Evolutionary conservation across 2,329 filamentous ascomycete genomes (phyloP).

Genomic region (Verticillium alfalfae): DNA sequence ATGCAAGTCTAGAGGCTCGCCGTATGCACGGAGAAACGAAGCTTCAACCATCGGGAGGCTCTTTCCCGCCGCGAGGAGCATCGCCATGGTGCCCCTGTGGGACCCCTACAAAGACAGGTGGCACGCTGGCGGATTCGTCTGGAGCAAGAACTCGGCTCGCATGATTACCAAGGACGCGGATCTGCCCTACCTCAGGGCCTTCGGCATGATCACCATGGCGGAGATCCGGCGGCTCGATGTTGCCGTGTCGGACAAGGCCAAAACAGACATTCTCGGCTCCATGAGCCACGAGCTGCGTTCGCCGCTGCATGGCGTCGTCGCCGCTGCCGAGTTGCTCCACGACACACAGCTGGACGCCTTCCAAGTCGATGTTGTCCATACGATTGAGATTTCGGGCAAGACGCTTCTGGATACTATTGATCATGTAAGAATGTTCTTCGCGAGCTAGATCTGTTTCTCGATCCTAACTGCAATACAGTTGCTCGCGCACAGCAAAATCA

Average conservation of each 20-base stretch:
- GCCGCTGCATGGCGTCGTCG: constrained; percentile 52
- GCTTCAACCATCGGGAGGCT: constrained; percentile 23
- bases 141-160: constrained; percentile 26
- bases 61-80: constrained; percentile 31
- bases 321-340: constrained; percentile 43
- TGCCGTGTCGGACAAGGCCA: constrained; percentile 30
- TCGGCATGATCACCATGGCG: constrained; percentile 49
- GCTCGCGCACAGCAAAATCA: constrained; percentile 46
- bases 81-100: constrained; percentile 30
- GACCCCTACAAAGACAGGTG: constrained; percentile 25
- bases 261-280: constrained; percentile 50
- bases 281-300: constrained; percentile 53
- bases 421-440: constrained; percentile 22
- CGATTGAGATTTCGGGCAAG: constrained; percentile 41
- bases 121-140: constrained; percentile 33
- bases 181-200: constrained; percentile 34
- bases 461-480: constrained; percentile 17
- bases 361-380: constrained; percentile 37
- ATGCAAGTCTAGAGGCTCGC: constrained; percentile 3
- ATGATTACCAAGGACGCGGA: constrained; percentile 13
- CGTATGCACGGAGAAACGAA: constrained; percentile 17
- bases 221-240: constrained; percentile 42
- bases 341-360: constrained; percentile 34
- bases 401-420: constrained; percentile 45
- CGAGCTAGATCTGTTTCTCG: background rate